These are phyloP conservation scores for Hymenoscyphus occultus DNA, from an alignment of 2,329 filamentous ascomycete species.

Conservation along the genomic window DNA sequence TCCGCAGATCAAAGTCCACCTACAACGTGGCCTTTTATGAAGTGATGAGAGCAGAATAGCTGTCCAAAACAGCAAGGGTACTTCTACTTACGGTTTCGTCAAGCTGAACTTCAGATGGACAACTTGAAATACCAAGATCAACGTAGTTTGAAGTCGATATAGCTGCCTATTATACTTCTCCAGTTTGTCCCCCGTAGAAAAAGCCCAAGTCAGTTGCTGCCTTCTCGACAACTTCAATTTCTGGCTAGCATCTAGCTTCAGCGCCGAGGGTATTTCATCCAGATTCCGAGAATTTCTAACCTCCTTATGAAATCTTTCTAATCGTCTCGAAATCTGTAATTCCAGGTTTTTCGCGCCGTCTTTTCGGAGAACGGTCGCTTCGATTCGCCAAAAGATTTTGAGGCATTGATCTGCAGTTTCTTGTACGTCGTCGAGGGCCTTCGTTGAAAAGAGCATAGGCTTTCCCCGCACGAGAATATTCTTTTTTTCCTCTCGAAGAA, in stretches of 20 bases:
- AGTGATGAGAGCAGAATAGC: neutral
- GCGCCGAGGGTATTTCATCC: neutral
- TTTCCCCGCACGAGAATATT: neutral
- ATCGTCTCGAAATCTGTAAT: neutral
- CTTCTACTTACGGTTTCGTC: conserved; percentile 1
- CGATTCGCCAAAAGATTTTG: conserved; percentile 12
- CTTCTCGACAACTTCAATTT: neutral
- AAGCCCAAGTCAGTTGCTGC: neutral
- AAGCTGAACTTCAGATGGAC: neutral
- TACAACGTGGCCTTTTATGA: neutral
- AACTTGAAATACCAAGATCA: conserved; percentile 3
- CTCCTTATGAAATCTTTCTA: neutral
- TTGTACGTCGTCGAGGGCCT: conserved; percentile 4
- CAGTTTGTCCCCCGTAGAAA: neutral
- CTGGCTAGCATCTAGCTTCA: neutral
- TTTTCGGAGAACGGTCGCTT: conserved; percentile 6
- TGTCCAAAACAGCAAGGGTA: neutral
- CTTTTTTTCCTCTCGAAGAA: conserved; percentile 3
- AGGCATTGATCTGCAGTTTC: conserved; percentile 6
- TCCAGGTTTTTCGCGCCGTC: neutral
- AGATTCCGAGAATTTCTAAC: neutral
- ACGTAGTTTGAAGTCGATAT: neutral
- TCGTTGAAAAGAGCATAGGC: neutral
- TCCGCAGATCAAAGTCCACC: too few relatives aligned
- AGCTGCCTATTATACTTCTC: neutral